These are phyloP conservation scores for Miamiensis avidus DNA, from an alignment of 169 alveolate species.

Conservation along the genomic window DNA sequence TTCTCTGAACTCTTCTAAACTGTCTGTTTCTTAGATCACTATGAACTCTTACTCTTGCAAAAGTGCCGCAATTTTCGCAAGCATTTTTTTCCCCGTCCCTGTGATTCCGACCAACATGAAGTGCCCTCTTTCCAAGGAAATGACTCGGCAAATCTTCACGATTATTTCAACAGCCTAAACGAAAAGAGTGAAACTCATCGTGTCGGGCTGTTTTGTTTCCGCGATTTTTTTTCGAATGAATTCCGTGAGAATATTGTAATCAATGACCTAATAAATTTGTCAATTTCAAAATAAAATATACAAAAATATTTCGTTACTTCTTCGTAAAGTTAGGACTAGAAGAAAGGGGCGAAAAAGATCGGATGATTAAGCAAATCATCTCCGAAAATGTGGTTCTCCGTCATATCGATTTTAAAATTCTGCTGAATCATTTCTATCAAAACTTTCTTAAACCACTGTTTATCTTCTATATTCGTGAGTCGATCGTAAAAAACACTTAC, in stretches of 20 bases:
- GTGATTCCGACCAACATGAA: neutral
- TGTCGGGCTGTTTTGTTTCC: conserved; percentile 53
- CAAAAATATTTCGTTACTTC: too few species aligned
- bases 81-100: neutral
- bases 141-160: neutral
- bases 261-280: too few species aligned
- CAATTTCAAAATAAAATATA: too few species aligned
- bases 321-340: too few species aligned
- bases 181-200: neutral
- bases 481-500: conserved; percentile 70
- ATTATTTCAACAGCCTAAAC: neutral
- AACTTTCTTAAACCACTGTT: conserved; percentile 59
- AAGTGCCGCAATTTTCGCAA: neutral
- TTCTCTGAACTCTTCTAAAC: conserved; percentile 28
- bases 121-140: neutral
- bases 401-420: conserved; percentile 32
- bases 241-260: too few species aligned
- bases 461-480: conserved; percentile 61
- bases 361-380: neutral
- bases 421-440: conserved; percentile 40
- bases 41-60: too few species aligned
- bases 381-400: conserved; percentile 15
- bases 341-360: conserved; percentile 1
- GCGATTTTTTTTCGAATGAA: conserved; percentile 43
- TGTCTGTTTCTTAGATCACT: neutral